Conservation (phyloP, 441 rosid genomes). For the Erysimum cheiri region DNA sequence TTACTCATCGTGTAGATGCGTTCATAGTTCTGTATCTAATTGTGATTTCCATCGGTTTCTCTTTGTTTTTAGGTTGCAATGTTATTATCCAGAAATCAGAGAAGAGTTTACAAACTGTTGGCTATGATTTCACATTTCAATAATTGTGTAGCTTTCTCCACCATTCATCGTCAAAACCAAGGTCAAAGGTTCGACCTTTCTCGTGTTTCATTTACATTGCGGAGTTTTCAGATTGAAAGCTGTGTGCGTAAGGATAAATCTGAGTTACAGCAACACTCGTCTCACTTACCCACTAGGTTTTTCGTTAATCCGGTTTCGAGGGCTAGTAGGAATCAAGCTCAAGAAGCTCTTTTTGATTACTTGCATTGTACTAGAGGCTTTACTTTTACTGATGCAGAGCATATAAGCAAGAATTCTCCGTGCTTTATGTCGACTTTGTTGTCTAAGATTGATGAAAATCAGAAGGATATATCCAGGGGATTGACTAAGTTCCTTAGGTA, state of each 20-base stretch:
- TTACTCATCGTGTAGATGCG: not conserved
- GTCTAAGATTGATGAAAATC: slow-evolving; percentile 53
- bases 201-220: slow-evolving; percentile 43
- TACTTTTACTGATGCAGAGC: slow-evolving; percentile 68
- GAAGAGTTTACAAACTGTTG: slow-evolving; percentile 36
- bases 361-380: slow-evolving; percentile 69
- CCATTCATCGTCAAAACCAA: slow-evolving; percentile 39
- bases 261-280: slow-evolving; percentile 32
- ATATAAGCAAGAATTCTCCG: slow-evolving; percentile 82
- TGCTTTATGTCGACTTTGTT: slow-evolving; percentile 54
- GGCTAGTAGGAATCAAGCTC: slow-evolving; percentile 54
- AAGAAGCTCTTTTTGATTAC: slow-evolving; percentile 70
- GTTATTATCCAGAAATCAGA: slow-evolving; percentile 44
- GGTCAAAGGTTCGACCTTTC: slow-evolving; percentile 42
- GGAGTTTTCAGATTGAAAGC: slow-evolving; percentile 45
- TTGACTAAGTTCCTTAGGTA: slow-evolving; percentile 65
- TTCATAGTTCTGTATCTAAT: slow-evolving; percentile 4
- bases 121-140: slow-evolving; percentile 50
- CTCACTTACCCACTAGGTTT: slow-evolving; percentile 39
- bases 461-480: slow-evolving; percentile 51
- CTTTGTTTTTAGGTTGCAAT: slow-evolving; percentile 37
- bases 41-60: slow-evolving; percentile 7
- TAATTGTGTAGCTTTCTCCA: slow-evolving; percentile 39
- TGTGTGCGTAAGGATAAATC: slow-evolving; percentile 33
- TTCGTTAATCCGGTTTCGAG: slow-evolving; percentile 50